Conservation (phyloP, 148 eudicot genomes). For the Chenopodium berlandieri region DNA sequence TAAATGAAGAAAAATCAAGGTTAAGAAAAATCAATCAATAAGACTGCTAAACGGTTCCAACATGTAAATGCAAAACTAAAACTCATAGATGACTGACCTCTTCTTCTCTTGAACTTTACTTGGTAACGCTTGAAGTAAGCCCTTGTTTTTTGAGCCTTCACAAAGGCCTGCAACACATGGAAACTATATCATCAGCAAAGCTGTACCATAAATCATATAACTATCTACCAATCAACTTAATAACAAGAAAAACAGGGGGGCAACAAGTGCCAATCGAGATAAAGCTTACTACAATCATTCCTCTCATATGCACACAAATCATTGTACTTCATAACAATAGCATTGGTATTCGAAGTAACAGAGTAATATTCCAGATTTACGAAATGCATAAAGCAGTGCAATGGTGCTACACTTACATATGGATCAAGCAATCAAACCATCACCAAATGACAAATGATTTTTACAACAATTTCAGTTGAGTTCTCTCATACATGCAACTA, state of each 20-base stretch:
- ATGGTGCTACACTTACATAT: too few relatives aligned
- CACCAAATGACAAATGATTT: too few relatives aligned
- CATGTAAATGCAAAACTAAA: neutral
- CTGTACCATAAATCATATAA: neutral
- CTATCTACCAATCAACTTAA: neutral
- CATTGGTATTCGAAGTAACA: too few relatives aligned
- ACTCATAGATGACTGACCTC: conserved; percentile 35
- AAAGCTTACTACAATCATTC: too few relatives aligned
- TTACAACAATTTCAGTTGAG: too few relatives aligned
- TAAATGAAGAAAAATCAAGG: neutral
- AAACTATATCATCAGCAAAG: neutral
- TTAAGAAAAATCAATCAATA: neutral
- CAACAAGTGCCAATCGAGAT: too few relatives aligned
- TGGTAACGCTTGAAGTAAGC: conserved; percentile 77
- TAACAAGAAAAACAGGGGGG: neutral
- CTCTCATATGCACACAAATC: too few relatives aligned
- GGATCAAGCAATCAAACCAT: too few relatives aligned
- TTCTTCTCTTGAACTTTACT: conserved; percentile 80
- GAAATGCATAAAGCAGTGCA: too few relatives aligned
- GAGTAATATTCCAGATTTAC: too few relatives aligned
- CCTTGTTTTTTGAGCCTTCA: conserved; percentile 55
- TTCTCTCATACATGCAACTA: too few relatives aligned
- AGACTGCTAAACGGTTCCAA: neutral
- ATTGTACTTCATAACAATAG: too few relatives aligned
- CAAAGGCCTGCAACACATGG: conserved; percentile 43